These are phyloP conservation scores for Nyssa sinensis DNA, from an alignment of 148 eudicot species.

Conservation along the genomic window DNA sequence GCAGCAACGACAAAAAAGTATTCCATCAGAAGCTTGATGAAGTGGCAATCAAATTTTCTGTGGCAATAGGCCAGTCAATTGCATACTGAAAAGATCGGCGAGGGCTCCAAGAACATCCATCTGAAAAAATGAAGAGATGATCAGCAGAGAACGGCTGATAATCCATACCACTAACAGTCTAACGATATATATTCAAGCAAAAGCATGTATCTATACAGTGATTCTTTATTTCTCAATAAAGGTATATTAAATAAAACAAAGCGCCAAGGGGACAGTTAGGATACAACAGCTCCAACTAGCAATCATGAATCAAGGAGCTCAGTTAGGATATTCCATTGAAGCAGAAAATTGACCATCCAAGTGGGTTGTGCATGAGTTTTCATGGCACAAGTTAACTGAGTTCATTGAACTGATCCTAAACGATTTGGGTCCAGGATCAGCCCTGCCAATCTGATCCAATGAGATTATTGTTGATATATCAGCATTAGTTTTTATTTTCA, in stretches of 20 bases:
- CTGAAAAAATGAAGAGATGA: constrained; percentile 31
- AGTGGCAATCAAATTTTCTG: constrained; percentile 21
- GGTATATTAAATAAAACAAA: no score
- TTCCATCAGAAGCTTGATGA: constrained; percentile 4
- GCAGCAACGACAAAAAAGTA: background rate
- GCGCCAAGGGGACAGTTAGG: no score
- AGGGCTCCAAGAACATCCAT: constrained; percentile 94
- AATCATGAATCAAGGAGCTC: no score
- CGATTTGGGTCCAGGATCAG: no score
- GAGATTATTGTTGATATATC: no score
- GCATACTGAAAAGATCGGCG: constrained; percentile 79
- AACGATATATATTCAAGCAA: background rate
- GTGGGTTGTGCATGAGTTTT: background rate
- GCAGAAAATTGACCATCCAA: background rate
- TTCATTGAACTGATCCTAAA: background rate
- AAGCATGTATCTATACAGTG: background rate
- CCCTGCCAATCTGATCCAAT: no score
- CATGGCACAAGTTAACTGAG: background rate
- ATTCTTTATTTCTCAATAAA: background rate
- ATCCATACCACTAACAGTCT: background rate
- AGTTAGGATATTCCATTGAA: no score
- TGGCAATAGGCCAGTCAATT: constrained; percentile 56
- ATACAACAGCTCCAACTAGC: no score
- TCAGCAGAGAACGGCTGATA: background rate
- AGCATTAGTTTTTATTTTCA: no score